Percentiles rank a stretch among this genome's conserved stretches.
Conservation (phyloP, 2,329 filamentous ascomycete genomes). For the Cercospora beticola region DNA sequence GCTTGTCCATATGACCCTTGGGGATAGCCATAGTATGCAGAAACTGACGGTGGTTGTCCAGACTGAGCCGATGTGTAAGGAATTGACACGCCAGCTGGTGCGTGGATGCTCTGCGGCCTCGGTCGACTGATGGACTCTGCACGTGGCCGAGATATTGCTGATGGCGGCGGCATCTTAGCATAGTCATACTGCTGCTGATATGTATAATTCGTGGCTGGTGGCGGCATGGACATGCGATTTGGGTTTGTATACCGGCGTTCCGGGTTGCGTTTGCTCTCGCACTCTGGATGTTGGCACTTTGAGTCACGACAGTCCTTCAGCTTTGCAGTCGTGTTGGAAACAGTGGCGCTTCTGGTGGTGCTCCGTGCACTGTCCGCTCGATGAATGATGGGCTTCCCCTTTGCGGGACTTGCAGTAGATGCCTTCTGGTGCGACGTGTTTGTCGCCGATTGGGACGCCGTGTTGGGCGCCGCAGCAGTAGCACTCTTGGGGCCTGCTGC, state of each 20-base stretch:
- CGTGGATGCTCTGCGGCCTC: constrained; percentile 30
- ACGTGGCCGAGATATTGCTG: constrained; percentile 18
- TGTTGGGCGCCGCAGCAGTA: constrained; percentile 12
- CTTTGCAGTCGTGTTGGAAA: constrained; percentile 6
- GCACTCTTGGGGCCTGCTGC: constrained; percentile 10
- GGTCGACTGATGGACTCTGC: constrained; percentile 20
- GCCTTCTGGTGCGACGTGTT: constrained; percentile 9
- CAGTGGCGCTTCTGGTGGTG: constrained; percentile 39
- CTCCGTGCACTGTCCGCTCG: constrained; percentile 44
- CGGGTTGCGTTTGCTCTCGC: constrained; percentile 25
- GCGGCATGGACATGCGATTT: constrained; percentile 13
- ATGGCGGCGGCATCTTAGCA: constrained; percentile 22
- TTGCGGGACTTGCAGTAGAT: constrained; percentile 17
- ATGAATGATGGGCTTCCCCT: constrained; percentile 30
- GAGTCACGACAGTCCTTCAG: constrained; percentile 46
- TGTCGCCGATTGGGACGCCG: constrained; percentile 6
- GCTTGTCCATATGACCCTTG: constrained; percentile 19
- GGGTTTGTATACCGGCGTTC: constrained; percentile 31
- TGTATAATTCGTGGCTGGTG: constrained; percentile 14
- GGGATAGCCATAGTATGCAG: constrained; percentile 27
- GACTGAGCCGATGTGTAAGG: constrained; percentile 16
- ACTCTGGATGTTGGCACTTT: constrained; percentile 43
- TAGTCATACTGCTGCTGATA: constrained; percentile 28
- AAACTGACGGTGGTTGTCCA: constrained; percentile 32
- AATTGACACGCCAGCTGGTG: constrained; percentile 20